Evolutionary conservation across 768 basidiomycete species (phyloP), one percentile per base, ranked within the genome.

Genomic region (Bullera alba): DNA sequence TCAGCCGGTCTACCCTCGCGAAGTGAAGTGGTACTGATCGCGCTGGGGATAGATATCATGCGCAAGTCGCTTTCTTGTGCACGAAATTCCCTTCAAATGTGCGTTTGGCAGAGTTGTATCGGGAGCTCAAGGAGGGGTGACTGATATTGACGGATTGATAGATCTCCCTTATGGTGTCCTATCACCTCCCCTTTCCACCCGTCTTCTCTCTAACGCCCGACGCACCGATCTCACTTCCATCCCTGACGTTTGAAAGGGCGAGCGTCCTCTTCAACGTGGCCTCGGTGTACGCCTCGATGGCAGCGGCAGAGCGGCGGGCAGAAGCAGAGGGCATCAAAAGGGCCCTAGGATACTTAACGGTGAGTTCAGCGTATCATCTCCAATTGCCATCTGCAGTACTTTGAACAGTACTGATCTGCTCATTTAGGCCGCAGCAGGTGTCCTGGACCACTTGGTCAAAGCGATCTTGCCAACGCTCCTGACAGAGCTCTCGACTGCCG

Each of bases 11-110:
- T 8, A 19, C n/a, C 21, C 21, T 15, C 1, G 5, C 34, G n/a
- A 8, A 12, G 5, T 27, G 42, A 22, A 14, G 14, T 10, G 22
- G 14, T 8, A 22, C 26, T 34, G 32, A 8, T 34, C 32, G 8
- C 10, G 10, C 32, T 34, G 15, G 30, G 3, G 5, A 37, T 58
- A 96, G 93, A 38, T 97, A 97, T 68, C 86, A 95, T 59, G 86
- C 89, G 3, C 92, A 93, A 67, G 80, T 96, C 30, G 76, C 83
- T 0, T 90, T 85, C 54, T 79, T 91, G 27, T 72, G 87, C 54
- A 82, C 83, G 12, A 96, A 96, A 67, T 75, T 97, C 5, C 92
- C 93, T 2, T 73, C 78, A 5, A 83, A 93, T 71, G 92, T 80
- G 32, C 26, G 76, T 39, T 23, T 15, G n/a, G 15, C 19, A n/a